Conservation (phyloP, 2,329 filamentous ascomycete species). For the Pestalotiopsis sp. region DNA sequence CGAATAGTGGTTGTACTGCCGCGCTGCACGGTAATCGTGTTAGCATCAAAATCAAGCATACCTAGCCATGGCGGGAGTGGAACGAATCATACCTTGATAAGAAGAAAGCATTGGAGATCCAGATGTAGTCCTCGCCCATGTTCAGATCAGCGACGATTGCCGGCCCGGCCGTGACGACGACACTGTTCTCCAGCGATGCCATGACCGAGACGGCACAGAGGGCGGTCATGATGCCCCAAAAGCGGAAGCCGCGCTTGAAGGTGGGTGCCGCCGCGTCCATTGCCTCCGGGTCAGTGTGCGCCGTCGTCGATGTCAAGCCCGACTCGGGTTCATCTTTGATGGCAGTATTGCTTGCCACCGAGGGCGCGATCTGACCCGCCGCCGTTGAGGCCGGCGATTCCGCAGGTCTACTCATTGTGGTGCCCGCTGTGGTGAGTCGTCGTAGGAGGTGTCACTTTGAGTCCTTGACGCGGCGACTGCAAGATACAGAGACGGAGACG, state of each 20-base stretch:
- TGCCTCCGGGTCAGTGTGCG: too few species aligned
- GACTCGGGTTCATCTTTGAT: too few species aligned
- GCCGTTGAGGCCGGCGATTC: too few species aligned
- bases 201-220: background rate
- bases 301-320: too few species aligned
- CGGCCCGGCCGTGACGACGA: background rate
- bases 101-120: slow-evolving; percentile 7
- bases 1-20: background rate
- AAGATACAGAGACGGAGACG: too few species aligned
- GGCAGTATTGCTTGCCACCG: too few species aligned
- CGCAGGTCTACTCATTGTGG: too few species aligned
- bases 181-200: slow-evolving; percentile 4
- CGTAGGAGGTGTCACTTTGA: too few species aligned
- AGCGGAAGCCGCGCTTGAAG: slow-evolving; percentile 9
- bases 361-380: too few species aligned
- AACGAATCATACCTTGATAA: background rate
- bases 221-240: slow-evolving; percentile 1
- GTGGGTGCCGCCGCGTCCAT: background rate
- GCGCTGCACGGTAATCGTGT: background rate
- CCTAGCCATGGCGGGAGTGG: background rate
- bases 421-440: too few species aligned
- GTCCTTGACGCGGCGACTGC: too few species aligned
- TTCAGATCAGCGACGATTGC: background rate
- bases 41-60: too few species aligned
- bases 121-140: background rate